Percentiles rank a stretch among this genome's conserved stretches.
These are phyloP conservation scores for Saccharomyces kudriavzevii DNA, from an alignment of 805 yeast genomes.

Conservation along the genomic window DNA sequence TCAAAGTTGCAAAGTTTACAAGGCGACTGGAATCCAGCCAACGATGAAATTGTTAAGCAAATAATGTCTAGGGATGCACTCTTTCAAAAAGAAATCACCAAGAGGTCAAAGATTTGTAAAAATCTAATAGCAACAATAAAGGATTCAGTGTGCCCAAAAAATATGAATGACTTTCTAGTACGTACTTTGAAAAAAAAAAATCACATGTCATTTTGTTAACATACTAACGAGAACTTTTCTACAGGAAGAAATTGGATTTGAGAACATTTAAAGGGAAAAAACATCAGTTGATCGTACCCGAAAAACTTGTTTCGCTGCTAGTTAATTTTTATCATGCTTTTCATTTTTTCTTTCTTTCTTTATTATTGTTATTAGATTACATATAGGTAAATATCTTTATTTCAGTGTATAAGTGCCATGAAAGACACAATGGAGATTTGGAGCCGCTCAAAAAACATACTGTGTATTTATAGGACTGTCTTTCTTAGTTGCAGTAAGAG, in stretches of 20 bases:
- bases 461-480: background rate
- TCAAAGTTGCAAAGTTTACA: slow-evolving; percentile 7
- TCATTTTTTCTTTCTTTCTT: background rate
- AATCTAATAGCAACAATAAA: slow-evolving; percentile 16
- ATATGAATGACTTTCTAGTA: slow-evolving; percentile 22
- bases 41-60: slow-evolving; percentile 9
- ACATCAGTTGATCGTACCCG: background rate
- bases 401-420: background rate
- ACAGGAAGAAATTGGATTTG: slow-evolving; percentile 24
- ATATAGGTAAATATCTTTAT: background rate
- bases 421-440: background rate
- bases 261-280: slow-evolving; percentile 2
- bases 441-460: background rate
- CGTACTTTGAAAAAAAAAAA: slow-evolving; percentile 1
- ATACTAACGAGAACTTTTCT: slow-evolving; percentile 1
- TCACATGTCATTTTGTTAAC: background rate
- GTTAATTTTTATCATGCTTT: background rate
- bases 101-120: slow-evolving; percentile 14
- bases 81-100: slow-evolving; percentile 12
- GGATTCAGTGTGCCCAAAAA: slow-evolving; percentile 20
- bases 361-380: background rate
- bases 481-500: slow-evolving; percentile 2
- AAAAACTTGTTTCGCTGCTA: background rate
- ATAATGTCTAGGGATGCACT: slow-evolving; percentile 7
- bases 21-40: slow-evolving; percentile 11